Percentiles rank a stretch among this genome's conserved stretches.
These are phyloP conservation scores for Oryza punctata DNA, from an alignment of 176 grass and related monocot species.

Conservation along the genomic window DNA sequence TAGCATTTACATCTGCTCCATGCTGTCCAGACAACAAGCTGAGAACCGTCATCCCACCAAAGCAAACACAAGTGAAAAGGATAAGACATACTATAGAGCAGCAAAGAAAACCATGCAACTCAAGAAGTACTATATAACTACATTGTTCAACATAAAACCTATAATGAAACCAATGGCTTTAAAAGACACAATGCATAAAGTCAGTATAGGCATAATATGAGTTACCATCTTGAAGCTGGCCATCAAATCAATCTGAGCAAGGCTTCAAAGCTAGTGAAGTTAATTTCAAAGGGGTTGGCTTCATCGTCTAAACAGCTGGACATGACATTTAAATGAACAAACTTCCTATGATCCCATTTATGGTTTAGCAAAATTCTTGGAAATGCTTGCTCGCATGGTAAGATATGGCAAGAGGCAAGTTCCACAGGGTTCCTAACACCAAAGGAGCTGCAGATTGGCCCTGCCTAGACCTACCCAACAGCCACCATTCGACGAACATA, in stretches of 20 bases:
- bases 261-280: conserved; percentile 14
- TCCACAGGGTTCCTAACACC: conserved; percentile 6
- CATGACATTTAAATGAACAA: background rate
- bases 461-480: conserved; percentile 19
- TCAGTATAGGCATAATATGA: background rate
- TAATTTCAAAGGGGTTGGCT: background rate
- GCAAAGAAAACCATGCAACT: background rate
- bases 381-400: background rate
- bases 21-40: conserved; percentile 62
- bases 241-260: background rate
- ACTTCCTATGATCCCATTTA: background rate
- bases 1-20: conserved; percentile 84
- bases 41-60: background rate
- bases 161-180: background rate
- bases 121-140: conserved; percentile 5
- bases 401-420: background rate
- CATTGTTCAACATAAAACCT: background rate
- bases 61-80: conserved; percentile 20
- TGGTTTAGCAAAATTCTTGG: background rate
- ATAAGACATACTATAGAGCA: background rate
- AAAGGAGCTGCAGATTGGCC: background rate
- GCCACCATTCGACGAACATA: background rate
- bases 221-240: background rate
- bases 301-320: conserved; percentile 9
- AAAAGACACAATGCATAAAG: background rate